A percentile compares a stretch with the other conserved stretches of the same genome.
phyloP scores from a whole-genome alignment of 169 alveolate genomes.

The Cryptosporidium ryanae region DNA sequence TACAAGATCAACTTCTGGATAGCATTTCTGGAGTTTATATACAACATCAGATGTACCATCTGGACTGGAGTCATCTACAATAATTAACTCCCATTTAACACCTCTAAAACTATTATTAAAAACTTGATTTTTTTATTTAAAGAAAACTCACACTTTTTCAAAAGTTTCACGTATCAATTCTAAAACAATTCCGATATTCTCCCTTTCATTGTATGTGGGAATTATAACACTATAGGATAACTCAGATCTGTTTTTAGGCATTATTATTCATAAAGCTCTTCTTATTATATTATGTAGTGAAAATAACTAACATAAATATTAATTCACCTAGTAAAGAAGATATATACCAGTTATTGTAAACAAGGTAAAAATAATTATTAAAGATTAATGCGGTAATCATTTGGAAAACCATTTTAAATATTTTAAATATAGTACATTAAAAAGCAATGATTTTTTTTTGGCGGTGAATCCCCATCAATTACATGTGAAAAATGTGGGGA shows the following conservation, averaged over 20 bases:
- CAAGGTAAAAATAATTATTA: too few species aligned
- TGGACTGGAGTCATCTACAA: conserved; percentile 96
- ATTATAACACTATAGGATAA: conserved; percentile 88
- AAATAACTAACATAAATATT: too few species aligned
- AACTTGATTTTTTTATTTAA: not conserved
- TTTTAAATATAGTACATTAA: too few species aligned
- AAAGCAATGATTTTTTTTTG: too few species aligned
- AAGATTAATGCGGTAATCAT: too few species aligned
- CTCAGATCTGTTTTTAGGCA: not conserved
- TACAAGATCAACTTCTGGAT: conserved; percentile 85
- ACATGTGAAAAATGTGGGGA: conserved; percentile 51
- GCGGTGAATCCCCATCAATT: conserved; percentile 16
- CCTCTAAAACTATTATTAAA: conserved; percentile 71
- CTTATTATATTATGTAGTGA: too few species aligned
- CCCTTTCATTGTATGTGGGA: conserved; percentile 96
- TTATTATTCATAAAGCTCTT: too few species aligned
- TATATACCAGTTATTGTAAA: too few species aligned
- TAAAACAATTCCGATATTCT: conserved; percentile 91
- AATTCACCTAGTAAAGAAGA: too few species aligned
- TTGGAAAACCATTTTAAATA: too few species aligned
- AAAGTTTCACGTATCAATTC: conserved; percentile 88
- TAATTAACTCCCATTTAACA: conserved; percentile 90
- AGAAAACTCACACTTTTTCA: conserved; percentile 80
- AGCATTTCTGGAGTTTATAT: conserved; percentile 85
- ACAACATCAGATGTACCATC: conserved; percentile 94